phyloP scores from a whole-genome alignment of 768 basidiomycete genomes.

The Tricholoma hemisulphureum region DNA sequence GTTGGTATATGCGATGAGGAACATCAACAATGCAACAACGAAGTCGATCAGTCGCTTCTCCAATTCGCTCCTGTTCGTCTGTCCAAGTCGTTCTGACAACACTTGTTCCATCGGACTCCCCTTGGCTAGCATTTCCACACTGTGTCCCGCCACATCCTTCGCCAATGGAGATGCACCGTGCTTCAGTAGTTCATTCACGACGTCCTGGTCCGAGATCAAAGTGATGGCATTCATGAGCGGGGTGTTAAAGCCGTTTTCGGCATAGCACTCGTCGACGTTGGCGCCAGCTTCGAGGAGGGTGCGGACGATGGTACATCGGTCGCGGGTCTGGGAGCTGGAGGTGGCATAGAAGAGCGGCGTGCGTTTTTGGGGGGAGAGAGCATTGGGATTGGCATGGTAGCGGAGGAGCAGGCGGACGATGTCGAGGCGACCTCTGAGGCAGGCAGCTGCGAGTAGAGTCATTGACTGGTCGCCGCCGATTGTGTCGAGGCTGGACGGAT shows the following conservation, averaged over 20 bases:
- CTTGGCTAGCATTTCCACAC: background rate
- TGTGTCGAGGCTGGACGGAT: background rate
- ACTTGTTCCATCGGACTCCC: no score
- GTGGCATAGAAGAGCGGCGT: background rate
- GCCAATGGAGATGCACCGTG: background rate
- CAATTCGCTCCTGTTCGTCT: no score
- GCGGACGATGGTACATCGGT: background rate
- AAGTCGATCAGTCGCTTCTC: no score
- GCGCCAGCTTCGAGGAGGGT: background rate
- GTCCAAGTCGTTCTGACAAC: no score
- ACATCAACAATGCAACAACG: no score
- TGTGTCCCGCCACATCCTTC: background rate
- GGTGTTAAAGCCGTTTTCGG: background rate
- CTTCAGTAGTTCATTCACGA: background rate
- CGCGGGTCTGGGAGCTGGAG: background rate
- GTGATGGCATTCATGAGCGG: background rate
- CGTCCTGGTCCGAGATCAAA: background rate
- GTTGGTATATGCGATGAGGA: no score
- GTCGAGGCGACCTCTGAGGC: background rate
- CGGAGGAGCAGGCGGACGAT: background rate
- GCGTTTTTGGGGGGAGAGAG: background rate
- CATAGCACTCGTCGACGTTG: background rate
- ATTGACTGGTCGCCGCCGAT: background rate
- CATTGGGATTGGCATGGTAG: background rate
- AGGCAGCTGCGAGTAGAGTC: background rate